A percentile compares a stretch with the other conserved stretches of the same genome.
These are phyloP conservation scores for Ilex asprella DNA, from an alignment of 257 asterid species.

Conservation along the genomic window DNA sequence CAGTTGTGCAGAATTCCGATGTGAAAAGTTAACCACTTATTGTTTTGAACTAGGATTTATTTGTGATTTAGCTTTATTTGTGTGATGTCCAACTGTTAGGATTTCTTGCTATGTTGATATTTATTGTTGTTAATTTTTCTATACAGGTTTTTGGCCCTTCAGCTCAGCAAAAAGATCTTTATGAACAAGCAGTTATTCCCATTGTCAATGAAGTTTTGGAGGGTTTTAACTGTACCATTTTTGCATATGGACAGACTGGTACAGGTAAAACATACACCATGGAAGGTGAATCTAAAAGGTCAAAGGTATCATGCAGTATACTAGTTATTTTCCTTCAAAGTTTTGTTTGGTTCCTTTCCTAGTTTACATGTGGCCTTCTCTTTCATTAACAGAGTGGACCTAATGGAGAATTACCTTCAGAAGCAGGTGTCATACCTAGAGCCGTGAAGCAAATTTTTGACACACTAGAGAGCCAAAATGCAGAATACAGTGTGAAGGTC, in stretches of 20 bases:
- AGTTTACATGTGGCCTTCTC: neutral
- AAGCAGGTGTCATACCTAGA: constrained; percentile 84
- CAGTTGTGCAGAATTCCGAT: too few relatives aligned
- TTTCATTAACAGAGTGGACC: constrained; percentile 46
- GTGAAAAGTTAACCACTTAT: too few relatives aligned
- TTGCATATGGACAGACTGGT: constrained; percentile 93
- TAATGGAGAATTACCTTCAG: constrained; percentile 72
- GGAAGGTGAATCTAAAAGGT: constrained; percentile 86
- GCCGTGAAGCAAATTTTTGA: constrained; percentile 81
- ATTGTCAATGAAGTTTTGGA: constrained; percentile 79
- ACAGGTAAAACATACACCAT: constrained; percentile 87
- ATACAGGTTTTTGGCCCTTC: constrained; percentile 79
- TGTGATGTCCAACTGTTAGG: too few relatives aligned
- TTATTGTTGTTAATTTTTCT: constrained; percentile 3
- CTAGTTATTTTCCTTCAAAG: neutral
- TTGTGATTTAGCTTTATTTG: too few relatives aligned
- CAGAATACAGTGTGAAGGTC: constrained; percentile 80
- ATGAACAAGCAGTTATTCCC: constrained; percentile 76
- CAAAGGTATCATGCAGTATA: constrained; percentile 44
- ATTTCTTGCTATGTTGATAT: constrained; percentile 13
- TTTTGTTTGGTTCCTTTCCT: neutral
- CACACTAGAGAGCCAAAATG: constrained; percentile 74
- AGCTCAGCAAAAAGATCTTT: constrained; percentile 72
- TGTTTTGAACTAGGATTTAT: too few relatives aligned
- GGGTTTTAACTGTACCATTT: constrained; percentile 85